Base-by-base conservation (phyloP, 2,329 filamentous ascomycete genomes). In the Exophiala xenobiotica region DNA sequence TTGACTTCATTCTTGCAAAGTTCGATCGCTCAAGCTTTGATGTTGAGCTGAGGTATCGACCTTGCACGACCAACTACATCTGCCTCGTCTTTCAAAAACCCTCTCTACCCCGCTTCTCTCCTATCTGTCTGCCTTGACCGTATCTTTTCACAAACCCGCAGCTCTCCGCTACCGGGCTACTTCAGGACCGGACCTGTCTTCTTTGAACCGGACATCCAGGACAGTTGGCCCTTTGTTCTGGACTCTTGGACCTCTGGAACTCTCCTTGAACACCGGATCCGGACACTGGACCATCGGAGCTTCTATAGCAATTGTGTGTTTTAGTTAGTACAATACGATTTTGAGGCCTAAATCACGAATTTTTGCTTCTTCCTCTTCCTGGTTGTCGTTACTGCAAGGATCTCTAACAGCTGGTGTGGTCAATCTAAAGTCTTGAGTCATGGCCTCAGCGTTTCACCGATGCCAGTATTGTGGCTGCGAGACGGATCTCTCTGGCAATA, bases 401-500 rank as follows among this genome's bases (percentile, higher is more conserved):
- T 51, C 46, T 54, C 49, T 57, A 44, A 56, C 52, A 19, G 49
- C 49, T 56, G 50, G 49, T 48, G 49, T 40, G 51, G 18, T 43
- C 49, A 41, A 38, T 40, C 46, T 31, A 37, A 50, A 58, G 49
- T 44, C 19, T 42, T 27, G 52, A 50, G 57, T 48, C 51, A 72
- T 72, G 69, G 66, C 68, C n/a, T 64, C 68, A 8, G 63, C 68
- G 29, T 54, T 69, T 33, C 67, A 72, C 59, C 66, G 67, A 52
- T 72, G 70, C 53, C 65, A 66, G 23, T 67, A 65, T 37, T 74
- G 70, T 59, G 66, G 68, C 23, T 65, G 67, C 56, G 61, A 66
- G 37, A 70, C 65, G 22, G 66, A 71, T 58, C 63, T 70, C 8
- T 67, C 68, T 41, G 64, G 60, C 49, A 58, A 62, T 20, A 58